Base-by-base conservation (phyloP, 2,329 filamentous ascomycete genomes). In the Venturiaceae sp. region DNA sequence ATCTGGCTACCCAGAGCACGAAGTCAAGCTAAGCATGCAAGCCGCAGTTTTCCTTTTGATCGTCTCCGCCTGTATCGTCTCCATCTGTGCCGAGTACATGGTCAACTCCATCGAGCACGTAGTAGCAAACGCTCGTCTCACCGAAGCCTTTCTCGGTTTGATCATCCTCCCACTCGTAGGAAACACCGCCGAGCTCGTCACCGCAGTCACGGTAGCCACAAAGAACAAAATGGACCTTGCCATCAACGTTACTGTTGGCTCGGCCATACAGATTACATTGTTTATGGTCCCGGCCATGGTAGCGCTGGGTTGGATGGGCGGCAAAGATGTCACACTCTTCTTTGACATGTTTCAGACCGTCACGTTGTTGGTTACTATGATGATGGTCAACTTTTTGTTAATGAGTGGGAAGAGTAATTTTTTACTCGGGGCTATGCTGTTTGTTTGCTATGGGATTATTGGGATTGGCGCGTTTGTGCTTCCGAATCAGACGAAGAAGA, bases 161-260 rank as follows among this genome's bases (percentile, higher is more conserved):
- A 88, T 89, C 63, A 82, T 89, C 61, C 75, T 89, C 1, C 86
- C 86, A 8, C 86, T 89, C 59, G 85, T 88, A 14, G 86, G 86
- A 57, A 89, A 89, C 63, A 85, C 86, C 0, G 85, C 85, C 0
- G 86, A 89, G 71, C 85, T 88, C 68, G 83, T 87, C 13, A 88
- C 86, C 3, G 84, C 86, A 3, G 80, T 88, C 23, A 84, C 82
- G 5, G 85, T 88, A 7, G 86, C 85, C 0, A 80, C 83, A 71
- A 87, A 87, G 74, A 87, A 88, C 72, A 87, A 89, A 74, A 87
- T 88, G 83, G 85, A 88, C 69, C 73, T 89, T 36, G 85, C 86
- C 1, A 88, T 89, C 57, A 85, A 84, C 62, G 85, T 89, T 21
- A 84, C 85, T 4, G 80, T 89, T 7, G 86, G 86, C 58, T 85